Percentiles rank a stretch among this genome's conserved stretches.
Evolutionary conservation across 306 rosid genomes (phyloP).

Genomic region (Lagenaria siceraria): DNA sequence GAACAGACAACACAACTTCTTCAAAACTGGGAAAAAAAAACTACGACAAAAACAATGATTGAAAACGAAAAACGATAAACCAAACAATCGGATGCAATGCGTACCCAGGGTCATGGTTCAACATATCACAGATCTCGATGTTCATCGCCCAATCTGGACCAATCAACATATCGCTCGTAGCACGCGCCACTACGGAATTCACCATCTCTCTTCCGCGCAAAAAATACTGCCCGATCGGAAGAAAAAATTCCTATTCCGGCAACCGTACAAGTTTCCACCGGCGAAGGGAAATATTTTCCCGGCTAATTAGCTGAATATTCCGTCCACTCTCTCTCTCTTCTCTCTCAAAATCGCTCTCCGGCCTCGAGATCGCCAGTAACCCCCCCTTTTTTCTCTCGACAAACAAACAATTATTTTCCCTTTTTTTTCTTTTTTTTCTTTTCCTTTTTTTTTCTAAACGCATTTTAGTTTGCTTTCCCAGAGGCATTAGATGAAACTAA

Average conservation of each 20-base stretch:
- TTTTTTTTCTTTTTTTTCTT: not conserved
- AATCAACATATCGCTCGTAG: slow-evolving; percentile 82
- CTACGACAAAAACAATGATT: not conserved
- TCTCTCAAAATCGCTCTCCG: slow-evolving; percentile 3
- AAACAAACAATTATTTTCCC: not conserved
- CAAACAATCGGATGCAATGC: slow-evolving; percentile 18
- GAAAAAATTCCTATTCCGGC: slow-evolving; percentile 11
- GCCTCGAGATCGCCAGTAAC: slow-evolving; percentile 13
- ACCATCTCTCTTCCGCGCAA: slow-evolving; percentile 41
- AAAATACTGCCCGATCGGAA: slow-evolving; percentile 17
- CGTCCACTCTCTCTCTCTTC: slow-evolving; percentile 16
- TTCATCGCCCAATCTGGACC: slow-evolving; percentile 99
- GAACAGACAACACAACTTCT: not conserved
- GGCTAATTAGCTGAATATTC: not conserved
- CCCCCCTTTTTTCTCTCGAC: slow-evolving; percentile 27
- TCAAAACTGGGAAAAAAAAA: not conserved
- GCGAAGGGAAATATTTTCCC: slow-evolving; percentile 5
- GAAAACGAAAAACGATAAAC: slow-evolving; percentile 4
- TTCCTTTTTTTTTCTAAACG: not conserved
- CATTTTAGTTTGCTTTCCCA: slow-evolving; percentile 3
- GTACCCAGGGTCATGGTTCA: slow-evolving; percentile 82
- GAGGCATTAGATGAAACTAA: slow-evolving; percentile 1
- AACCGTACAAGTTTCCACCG: slow-evolving; percentile 9
- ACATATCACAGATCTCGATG: slow-evolving; percentile 92
- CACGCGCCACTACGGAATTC: slow-evolving; percentile 88